phyloP scores from a whole-genome alignment of 2,329 filamentous ascomycete species.

The Trichophyton benhamiae region DNA sequence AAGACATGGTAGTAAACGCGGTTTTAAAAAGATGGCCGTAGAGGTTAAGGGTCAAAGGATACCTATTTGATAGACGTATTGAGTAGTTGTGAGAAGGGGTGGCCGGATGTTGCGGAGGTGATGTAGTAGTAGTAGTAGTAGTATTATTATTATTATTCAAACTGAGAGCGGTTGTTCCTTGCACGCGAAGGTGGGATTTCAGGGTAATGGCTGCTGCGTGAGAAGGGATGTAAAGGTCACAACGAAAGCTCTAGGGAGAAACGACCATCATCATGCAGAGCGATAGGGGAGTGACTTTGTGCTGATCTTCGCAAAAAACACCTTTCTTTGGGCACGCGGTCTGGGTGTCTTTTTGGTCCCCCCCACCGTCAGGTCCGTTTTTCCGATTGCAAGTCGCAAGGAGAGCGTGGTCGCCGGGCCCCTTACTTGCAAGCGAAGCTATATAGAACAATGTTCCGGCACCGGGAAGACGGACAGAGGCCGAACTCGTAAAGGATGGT shows the following conservation, averaged over 20 bases:
- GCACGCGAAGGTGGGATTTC: not conserved
- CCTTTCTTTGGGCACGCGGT: not conserved
- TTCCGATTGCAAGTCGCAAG: not conserved
- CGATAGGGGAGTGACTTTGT: not conserved
- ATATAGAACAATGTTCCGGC: not conserved
- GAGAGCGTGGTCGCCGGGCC: not conserved
- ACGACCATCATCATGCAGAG: not conserved
- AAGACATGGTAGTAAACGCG: conserved; percentile 29
- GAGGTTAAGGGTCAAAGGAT: not conserved
- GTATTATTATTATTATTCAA: not conserved
- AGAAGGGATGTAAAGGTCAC: not conserved
- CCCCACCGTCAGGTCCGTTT: not conserved
- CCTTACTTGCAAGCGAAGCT: not conserved
- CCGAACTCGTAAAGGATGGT: not conserved
- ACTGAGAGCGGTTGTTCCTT: not conserved
- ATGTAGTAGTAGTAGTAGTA: not conserved
- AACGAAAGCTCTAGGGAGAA: not conserved
- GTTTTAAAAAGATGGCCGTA: not conserved
- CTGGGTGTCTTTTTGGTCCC: not conserved
- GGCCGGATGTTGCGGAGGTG: not conserved
- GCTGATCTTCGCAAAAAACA: not conserved
- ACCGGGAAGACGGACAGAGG: not conserved
- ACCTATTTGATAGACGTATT: not conserved
- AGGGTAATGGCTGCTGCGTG: not conserved
- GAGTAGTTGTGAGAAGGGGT: not conserved